Base-by-base conservation (phyloP, 2,329 filamentous ascomycete genomes). In the Stagonosporopsis tanaceti region DNA sequence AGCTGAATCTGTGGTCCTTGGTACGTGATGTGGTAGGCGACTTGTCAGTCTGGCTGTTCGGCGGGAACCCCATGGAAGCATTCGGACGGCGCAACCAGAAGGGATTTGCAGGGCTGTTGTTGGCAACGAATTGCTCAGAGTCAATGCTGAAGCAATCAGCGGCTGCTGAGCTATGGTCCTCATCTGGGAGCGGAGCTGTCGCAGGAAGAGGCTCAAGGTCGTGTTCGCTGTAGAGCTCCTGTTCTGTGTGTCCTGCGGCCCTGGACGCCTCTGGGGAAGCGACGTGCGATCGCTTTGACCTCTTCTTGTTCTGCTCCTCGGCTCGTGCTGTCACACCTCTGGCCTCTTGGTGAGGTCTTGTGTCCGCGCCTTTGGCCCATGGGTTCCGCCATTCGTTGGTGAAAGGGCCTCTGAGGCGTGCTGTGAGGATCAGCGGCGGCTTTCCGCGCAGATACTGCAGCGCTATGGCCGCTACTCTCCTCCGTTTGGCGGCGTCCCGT, bases 361-460 rank as follows among this genome's bases (percentile, higher is more conserved):
- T 40, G 8, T 50, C 54, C 42, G 42, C 45, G 11, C 55, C 17
- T 11, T 59, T 39, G 22, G 62, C 25, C 75, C 75, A 78, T 20
- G 76, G 76, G 46, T 77, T 78, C 46, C 66, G 65, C 74, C 75
- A 77, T 34, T 60, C 57, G 6, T 67, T 50, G 25, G 71, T 79
- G 62, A 91, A 89, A 0, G 89, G 89, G 0, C 89, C 89, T 57
- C 77, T 81, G 3, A 91, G 77, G 6, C 77, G 74, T 6, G 89
- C 84, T 12, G 89, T 89, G 3, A 87, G 71, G 2, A 93, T 79
- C 24, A 83, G 67, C 0, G 88, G 82, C 2, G 80, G 69, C 28
- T 80, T 76, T 0, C 89, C 89, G 6, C 79, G 75, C 35, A 90
- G 76, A 64, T 84, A 91, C 32, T 81, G 80, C 30, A 80, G 76